Percentiles rank a stretch among this genome's conserved stretches.
Evolutionary conservation across 2,329 filamentous ascomycete species (phyloP).

Genomic region (Aspergillus viridinutans): DNA sequence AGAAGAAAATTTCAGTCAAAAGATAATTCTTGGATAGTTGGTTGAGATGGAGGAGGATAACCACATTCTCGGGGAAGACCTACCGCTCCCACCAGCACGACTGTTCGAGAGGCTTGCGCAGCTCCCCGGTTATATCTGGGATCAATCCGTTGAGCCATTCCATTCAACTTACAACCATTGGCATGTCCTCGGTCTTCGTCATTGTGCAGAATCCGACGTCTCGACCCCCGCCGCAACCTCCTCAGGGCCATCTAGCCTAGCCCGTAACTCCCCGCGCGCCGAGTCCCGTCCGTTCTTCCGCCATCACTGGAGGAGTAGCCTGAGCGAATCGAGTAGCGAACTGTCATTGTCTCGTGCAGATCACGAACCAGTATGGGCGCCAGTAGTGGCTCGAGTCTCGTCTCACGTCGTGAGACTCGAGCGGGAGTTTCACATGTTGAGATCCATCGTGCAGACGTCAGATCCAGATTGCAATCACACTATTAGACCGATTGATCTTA

Average conservation of each 20-base stretch:
- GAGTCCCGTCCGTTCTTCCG: constrained; percentile 39
- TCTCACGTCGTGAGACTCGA: constrained; percentile 79
- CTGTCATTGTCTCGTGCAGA: constrained; percentile 37
- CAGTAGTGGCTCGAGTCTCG: constrained; percentile 77
- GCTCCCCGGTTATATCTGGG: constrained; percentile 72
- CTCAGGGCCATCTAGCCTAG: constrained; percentile 41
- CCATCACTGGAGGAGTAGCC: constrained; percentile 47
- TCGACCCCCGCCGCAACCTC: constrained; percentile 46
- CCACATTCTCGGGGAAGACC: constrained; percentile 42
- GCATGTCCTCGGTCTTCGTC: constrained; percentile 62
- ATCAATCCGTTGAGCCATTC: constrained; percentile 53
- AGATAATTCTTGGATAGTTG: constrained; percentile 13
- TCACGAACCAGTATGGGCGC: constrained; percentile 47
- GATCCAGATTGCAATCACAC: constrained; percentile 74
- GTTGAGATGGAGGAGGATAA: constrained; percentile 34
- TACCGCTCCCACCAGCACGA: constrained; percentile 57
- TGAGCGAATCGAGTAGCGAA: constrained; percentile 49
- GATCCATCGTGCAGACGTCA: constrained; percentile 64
- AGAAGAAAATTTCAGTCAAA: constrained; percentile 3
- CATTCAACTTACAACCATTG: constrained; percentile 80
- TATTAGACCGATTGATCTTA: constrained; percentile 72
- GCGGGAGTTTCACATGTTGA: constrained; percentile 78
- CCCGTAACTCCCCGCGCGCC: constrained; percentile 40
- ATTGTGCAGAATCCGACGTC: constrained; percentile 49
- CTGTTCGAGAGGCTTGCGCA: constrained; percentile 70